Evolutionary conservation across 1,284 basidiomycete species (phyloP), one percentile per base, ranked within the genome.

Genomic region (Pseudozyma hubeiensis): DNA sequence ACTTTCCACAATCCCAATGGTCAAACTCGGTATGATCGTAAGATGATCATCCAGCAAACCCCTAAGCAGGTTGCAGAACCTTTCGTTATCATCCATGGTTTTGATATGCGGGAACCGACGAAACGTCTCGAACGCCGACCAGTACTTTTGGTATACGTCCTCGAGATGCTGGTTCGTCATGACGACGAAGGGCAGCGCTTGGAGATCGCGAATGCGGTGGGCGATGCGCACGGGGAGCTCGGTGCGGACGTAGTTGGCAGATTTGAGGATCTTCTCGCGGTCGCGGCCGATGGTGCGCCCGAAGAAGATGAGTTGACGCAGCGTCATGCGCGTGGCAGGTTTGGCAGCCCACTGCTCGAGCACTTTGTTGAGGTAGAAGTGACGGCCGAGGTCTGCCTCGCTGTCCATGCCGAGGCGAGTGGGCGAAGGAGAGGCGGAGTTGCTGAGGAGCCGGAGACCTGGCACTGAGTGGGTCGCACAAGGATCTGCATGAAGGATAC

Each of bases 211-310:
- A 65, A 96, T 87, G 45, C 94, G 89, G 84, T 95, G 93, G 4
- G 93, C 91, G 81, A 96, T 91, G 48, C 93, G 89, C 14, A 94
- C 90, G 13, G 94, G 92, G 8, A 96, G 86, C 81, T 96, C 94
- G 13, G 91, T 91, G 49, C 93, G 89, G 35, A 96, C 92, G 85
- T 94, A 93, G 84, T 94, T 94, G 69, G 92, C 93, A 68, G 90
- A 92, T 58, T 76, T 82, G 24, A 81, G 64, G 39, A 81, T 77
- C 53, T 78, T 78, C 5, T 76, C 69, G 1, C 75, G 60, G 46
- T 83, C 78, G 0, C 78, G 33, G 2, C 75, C 78, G 8, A 78
- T 45, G 11, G 69, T 74, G 33, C 75, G 74, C 10, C 73, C 75
- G 61, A 65, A 62, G 80, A 87, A 75, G 86, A 94, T 92, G 81